phyloP scores from a whole-genome alignment of 257 asterid genomes.

The Rubia yunnanensis region DNA sequence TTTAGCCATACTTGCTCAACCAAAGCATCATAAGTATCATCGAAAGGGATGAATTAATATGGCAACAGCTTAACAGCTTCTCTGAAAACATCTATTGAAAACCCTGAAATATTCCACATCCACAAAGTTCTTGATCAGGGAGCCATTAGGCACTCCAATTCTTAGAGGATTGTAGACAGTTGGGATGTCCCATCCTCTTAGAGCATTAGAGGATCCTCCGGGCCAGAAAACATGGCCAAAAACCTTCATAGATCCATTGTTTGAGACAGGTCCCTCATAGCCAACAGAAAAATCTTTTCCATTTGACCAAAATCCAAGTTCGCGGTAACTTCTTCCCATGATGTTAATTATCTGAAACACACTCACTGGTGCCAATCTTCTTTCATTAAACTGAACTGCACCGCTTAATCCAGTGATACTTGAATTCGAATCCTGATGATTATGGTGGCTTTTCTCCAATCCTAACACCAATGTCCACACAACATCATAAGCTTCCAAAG shows the following conservation, averaged over 20 bases:
- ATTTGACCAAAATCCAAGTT: constrained; percentile 27
- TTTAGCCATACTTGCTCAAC: constrained; percentile 22
- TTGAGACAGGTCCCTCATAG: not conserved
- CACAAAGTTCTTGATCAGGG: constrained; percentile 20
- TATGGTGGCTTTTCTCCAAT: not conserved
- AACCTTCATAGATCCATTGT: constrained; percentile 18
- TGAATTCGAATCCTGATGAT: not conserved
- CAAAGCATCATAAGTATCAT: constrained; percentile 18
- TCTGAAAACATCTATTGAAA: constrained; percentile 25
- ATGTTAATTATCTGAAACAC: constrained; percentile 27
- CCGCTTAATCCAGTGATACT: constrained; percentile 27
- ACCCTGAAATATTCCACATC: constrained; percentile 24
- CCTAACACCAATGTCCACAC: constrained; percentile 19
- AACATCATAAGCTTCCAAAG: constrained; percentile 28
- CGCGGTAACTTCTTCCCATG: constrained; percentile 22
- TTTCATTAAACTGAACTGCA: constrained; percentile 7
- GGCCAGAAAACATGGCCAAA: constrained; percentile 31
- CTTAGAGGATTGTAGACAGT: constrained; percentile 12
- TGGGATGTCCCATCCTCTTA: constrained; percentile 35
- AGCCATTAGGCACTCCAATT: constrained; percentile 29
- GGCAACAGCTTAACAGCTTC: constrained; percentile 13
- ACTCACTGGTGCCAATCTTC: constrained; percentile 13
- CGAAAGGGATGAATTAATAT: constrained; percentile 16
- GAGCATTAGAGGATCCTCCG: constrained; percentile 15
- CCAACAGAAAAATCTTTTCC: constrained; percentile 20